phyloP scores from a whole-genome alignment of 116 monocot species.

The Phalaenopsis hybrid region DNA sequence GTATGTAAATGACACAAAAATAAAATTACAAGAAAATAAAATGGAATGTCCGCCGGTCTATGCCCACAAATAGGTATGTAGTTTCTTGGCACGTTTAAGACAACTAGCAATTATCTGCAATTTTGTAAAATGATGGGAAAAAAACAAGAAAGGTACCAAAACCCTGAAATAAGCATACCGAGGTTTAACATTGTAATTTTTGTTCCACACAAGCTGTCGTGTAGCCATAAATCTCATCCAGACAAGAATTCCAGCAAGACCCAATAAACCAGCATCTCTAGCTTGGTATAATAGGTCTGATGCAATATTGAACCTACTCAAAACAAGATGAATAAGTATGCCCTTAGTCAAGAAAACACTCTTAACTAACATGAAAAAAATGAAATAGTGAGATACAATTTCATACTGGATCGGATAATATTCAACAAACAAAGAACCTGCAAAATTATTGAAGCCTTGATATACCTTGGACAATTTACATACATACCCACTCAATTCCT shows the following conservation, averaged over 20 bases:
- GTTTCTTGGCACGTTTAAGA: neutral
- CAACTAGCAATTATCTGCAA: neutral
- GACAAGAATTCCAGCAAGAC: constrained; percentile 79
- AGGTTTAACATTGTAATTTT: constrained; percentile 99
- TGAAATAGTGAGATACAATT: neutral
- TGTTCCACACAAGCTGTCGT: constrained; percentile 94
- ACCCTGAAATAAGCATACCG: constrained; percentile 39
- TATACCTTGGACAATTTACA: neutral
- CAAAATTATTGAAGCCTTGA: neutral
- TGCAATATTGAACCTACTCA: constrained; percentile 82
- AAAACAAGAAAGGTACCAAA: neutral
- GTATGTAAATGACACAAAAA: neutral
- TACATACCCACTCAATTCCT: too few species aligned
- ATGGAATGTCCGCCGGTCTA: neutral
- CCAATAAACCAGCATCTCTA: constrained; percentile 45
- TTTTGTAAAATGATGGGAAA: neutral
- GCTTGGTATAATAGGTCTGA: constrained; percentile 60
- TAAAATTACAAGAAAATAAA: neutral
- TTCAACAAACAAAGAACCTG: neutral
- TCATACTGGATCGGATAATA: neutral
- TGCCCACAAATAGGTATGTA: neutral
- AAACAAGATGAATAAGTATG: neutral
- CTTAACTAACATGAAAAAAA: neutral
- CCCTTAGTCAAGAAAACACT: neutral
- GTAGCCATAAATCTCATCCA: constrained; percentile 98